phyloP scores from a whole-genome alignment of 495 filamentous ascomycete species.

The Podospora fimiseda region DNA sequence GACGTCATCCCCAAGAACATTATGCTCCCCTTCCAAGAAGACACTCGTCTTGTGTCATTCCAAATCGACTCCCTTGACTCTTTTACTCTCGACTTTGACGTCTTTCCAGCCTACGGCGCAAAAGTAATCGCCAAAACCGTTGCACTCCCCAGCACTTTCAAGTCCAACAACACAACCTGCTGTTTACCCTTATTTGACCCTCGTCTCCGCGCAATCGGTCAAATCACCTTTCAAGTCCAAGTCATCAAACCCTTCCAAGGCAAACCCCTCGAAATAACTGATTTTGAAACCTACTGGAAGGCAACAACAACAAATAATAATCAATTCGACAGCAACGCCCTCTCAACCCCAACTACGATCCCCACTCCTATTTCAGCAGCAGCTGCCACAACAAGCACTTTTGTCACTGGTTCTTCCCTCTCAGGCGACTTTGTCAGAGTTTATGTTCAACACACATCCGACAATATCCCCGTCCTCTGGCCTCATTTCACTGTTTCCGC shows the following conservation, averaged over 20 bases:
- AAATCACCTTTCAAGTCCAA: conserved; percentile 87
- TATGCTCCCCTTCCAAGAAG: conserved; percentile 91
- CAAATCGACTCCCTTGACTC: conserved; percentile 84
- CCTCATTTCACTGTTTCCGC: conserved; percentile 71
- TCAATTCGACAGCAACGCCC: conserved; percentile 76
- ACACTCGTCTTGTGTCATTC: conserved; percentile 85
- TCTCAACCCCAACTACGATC: conserved; percentile 37
- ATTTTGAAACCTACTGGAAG: conserved; percentile 99
- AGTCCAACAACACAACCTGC: conserved; percentile 73
- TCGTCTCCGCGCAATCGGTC: conserved; percentile 85
- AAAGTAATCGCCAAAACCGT: conserved; percentile 95
- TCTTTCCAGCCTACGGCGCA: conserved; percentile 94
- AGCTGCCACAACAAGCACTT: conserved; percentile 54
- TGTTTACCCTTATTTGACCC: conserved; percentile 89
- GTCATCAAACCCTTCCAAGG: conserved; percentile 95
- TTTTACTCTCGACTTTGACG: conserved; percentile 93
- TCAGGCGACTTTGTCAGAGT: conserved; percentile 89
- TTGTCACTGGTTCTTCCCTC: conserved; percentile 92
- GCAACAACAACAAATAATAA: conserved; percentile 57
- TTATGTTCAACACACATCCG: conserved; percentile 83
- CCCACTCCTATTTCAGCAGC: conserved; percentile 1
- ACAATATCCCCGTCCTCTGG: conserved; percentile 80
- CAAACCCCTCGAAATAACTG: conserved; percentile 89
- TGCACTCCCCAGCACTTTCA: conserved; percentile 81
- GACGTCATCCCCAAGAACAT: conserved; percentile 95